Base-by-base conservation (phyloP, 306 rosid genomes). In the Notholithocarpus densiflorus region DNA sequence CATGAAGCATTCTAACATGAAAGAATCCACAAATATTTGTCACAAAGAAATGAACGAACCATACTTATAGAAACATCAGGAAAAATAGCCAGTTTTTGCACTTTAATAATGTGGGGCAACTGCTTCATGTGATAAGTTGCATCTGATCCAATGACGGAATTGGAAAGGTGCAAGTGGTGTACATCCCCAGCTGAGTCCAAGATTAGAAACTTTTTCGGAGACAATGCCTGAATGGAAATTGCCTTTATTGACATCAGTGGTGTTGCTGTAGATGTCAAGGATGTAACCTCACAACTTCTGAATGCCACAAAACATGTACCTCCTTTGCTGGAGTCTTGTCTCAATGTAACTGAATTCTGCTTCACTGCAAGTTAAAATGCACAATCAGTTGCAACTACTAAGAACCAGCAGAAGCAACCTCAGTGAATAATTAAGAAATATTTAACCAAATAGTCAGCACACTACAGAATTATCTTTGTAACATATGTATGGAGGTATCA, bases 171-270 rank as follows among this genome's bases (percentile, higher is more conserved):
- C 84, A 94, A 85, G 73, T 88, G 72, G 81, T 89, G 93, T 80
- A 92, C 79, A 61, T 86, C 88, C 83, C 98, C 98, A 78, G 68
- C 87, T 6, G 98, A 92, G 79, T 91, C 97, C 86, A 92, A 81
- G 78, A 91, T 82, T 76, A 92, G 54, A 81, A 87, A 87, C 83
- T 81, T 88, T 77, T 79, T 87, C 57, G 85, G 89, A 72, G 97
- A 92, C 75, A 92, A 71, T 56, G 93, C 90, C 69, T 92, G 91
- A 89, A 92, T 84, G 70, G 97, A 89, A 84, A 89, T 81, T 72
- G 89, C 89, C 83, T 92, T 92, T 54, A 82, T 55, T 5, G 91
- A 85, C 80, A 55, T 86, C 19, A 77, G 56, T 72, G 77, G 71
- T 83, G 54, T 80, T 40, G 78, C 72, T 9, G 37, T 75, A n/a